Evolutionary conservation across 352 stramenopile genomes (phyloP), one percentile per base, ranked within the genome.

Genomic region (Pythium monospermum): DNA sequence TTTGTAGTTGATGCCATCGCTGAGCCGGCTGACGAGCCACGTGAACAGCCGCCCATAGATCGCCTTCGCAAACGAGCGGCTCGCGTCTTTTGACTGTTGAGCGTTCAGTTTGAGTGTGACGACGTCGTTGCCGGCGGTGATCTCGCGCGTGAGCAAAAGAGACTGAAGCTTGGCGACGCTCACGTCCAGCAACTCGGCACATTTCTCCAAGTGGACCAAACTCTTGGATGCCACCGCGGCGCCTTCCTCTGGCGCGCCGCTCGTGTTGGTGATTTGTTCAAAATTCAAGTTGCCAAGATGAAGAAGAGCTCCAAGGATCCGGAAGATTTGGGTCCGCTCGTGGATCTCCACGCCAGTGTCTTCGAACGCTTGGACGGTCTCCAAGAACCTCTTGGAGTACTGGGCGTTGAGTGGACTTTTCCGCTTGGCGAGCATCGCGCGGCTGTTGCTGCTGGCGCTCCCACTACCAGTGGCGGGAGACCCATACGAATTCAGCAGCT

Each of bases 1-100:
- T 26, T 59, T 71, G 45, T 78, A 87, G 45, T 91, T 89, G 43
- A 90, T 92, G n/a, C 77, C 74, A 36, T 89, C 79, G 48, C 77
- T 91, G 22, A 94, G 55, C 23, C 83, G 77, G 7, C 71, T 64
- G 4, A 99, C 96, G 38, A 99, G 85, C 74, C 90, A 98, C 26
- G 88, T 83, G 69, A 99, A 99, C 1, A 99, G 69, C 2, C 87
- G 83, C 6, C 86, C 90, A 59, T 99, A 99, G 10, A 98, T 93
- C 11, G 94, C 85, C 62, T 99, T 99, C 12, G 95, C 91, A 1
- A 99, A 72, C 0, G 95, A 97, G 51, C 96, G 85, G 26, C 87
- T 85, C 7, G 92, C 92, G 50, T 98, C 96, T 26, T 85, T 88
- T 43, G 67, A 77, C 50, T 92, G 83, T 15, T 73, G 74, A 0